phyloP scores from a whole-genome alignment of 1,284 basidiomycete species.

The Moniliella sp. region DNA sequence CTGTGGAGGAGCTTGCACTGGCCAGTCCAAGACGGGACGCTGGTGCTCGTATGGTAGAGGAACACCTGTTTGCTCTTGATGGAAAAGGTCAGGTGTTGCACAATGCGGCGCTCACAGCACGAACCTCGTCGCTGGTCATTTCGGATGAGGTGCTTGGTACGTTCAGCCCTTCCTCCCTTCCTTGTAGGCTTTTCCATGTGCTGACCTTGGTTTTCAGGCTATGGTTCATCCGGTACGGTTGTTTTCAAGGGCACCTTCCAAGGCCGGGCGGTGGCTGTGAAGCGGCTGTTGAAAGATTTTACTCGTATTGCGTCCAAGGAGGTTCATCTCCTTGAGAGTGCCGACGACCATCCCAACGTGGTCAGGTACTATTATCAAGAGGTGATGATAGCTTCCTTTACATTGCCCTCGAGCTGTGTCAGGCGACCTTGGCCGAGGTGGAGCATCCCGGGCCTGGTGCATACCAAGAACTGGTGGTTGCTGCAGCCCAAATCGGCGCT shows the following conservation, averaged over 20 bases:
- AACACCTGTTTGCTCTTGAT: no score
- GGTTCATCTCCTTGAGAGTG: conserved; percentile 69
- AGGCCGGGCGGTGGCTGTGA: conserved; percentile 84
- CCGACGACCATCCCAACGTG: conserved; percentile 88
- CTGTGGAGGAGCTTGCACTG: no score
- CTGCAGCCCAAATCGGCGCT: conserved; percentile 61
- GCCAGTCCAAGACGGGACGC: no score
- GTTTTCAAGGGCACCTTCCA: conserved; percentile 82
- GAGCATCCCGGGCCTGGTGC: no score
- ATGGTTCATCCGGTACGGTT: conserved; percentile 86
- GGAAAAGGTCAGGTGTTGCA: no score
- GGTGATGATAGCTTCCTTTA: conserved; percentile 57
- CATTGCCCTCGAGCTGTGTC: conserved; percentile 88
- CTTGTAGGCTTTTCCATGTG: no score
- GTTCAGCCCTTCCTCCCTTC: no score
- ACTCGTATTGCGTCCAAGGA: conserved; percentile 82
- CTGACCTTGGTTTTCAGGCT: no score
- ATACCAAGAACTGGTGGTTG: conserved; percentile 12
- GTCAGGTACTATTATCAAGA: conserved; percentile 94
- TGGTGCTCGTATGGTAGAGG: no score
- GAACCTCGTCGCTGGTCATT: no score
- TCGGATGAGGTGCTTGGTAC: conserved; percentile 24
- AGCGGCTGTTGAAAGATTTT: conserved; percentile 80
- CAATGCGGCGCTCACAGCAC: no score
- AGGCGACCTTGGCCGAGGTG: conserved; percentile 80